Conservation (phyloP, 164 flowering plant genomes). For the Platanus orientalis region DNA sequence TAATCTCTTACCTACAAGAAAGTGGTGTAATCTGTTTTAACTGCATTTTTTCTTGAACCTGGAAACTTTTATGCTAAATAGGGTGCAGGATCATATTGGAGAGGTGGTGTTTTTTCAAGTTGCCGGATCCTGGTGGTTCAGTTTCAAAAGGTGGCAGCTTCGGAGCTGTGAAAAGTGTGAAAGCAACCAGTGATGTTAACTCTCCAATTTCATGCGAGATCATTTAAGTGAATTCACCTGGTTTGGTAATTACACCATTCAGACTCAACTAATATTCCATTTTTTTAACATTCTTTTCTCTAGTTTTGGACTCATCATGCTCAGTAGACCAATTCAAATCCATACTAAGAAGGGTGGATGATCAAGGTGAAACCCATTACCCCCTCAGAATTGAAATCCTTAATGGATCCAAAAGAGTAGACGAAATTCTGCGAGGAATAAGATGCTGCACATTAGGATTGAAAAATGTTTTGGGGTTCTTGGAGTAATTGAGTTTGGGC, state of each 20-base stretch:
- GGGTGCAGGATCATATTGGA: slow-evolving; percentile 81
- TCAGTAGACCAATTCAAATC: slow-evolving; percentile 74
- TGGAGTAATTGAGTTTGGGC: slow-evolving; percentile 6
- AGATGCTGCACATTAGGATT: slow-evolving; percentile 61
- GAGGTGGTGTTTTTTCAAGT: slow-evolving; percentile 94
- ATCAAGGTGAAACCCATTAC: slow-evolving; percentile 76
- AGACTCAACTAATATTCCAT: not conserved
- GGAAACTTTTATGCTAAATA: not conserved
- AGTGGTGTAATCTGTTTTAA: too few species aligned
- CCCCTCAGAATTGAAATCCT: slow-evolving; percentile 55
- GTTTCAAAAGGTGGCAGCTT: slow-evolving; percentile 55
- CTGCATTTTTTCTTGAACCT: not conserved
- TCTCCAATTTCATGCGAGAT: slow-evolving; percentile 94
- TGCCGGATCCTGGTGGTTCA: slow-evolving; percentile 62
- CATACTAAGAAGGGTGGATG: slow-evolving; percentile 97
- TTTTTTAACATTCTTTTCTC: not conserved
- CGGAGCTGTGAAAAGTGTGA: slow-evolving; percentile 98
- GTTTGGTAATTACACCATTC: slow-evolving; percentile 46
- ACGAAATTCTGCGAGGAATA: slow-evolving; percentile 93
- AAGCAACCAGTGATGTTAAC: slow-evolving; percentile 93
- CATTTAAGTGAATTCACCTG: slow-evolving; percentile 82
- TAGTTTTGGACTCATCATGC: not conserved
- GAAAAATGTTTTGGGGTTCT: not conserved
- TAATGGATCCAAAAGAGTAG: slow-evolving; percentile 76
- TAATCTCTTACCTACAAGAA: too few species aligned